phyloP scores from a whole-genome alignment of 2,329 filamentous ascomycete genomes.

The Lecanicillium sp. region DNA sequence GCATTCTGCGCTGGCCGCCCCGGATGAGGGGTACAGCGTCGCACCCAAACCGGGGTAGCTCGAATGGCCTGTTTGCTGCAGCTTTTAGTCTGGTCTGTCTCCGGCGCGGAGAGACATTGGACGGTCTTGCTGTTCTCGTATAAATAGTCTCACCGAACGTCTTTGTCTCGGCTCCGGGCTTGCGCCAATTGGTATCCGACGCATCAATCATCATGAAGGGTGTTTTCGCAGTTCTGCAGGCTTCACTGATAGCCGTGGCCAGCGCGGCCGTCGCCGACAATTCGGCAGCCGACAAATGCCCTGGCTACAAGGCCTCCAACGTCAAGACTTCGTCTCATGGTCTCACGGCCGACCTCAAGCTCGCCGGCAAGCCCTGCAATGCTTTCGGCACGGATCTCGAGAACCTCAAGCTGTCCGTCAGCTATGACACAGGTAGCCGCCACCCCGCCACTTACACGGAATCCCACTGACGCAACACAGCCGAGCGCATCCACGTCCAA shows the following conservation, averaged over 20 bases:
- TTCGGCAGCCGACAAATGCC: slow-evolving; percentile 35
- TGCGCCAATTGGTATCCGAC: too few relatives aligned
- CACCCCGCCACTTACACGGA: neutral
- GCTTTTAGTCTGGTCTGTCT: neutral
- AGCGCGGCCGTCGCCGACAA: slow-evolving; percentile 3
- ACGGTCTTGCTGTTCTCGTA: neutral
- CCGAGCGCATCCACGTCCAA: slow-evolving; percentile 62
- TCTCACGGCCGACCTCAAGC: slow-evolving; percentile 35
- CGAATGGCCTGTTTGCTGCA: neutral
- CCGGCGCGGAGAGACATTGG: neutral
- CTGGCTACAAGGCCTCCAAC: slow-evolving; percentile 58
- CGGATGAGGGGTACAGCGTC: neutral
- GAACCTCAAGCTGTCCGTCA: slow-evolving; percentile 48
- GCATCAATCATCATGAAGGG: slow-evolving; percentile 8
- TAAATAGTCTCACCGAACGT: neutral
- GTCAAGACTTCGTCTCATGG: slow-evolving; percentile 42
- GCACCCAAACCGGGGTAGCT: neutral
- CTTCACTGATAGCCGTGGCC: neutral
- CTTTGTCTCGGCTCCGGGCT: neutral
- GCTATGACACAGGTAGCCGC: slow-evolving; percentile 57
- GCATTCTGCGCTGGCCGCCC: neutral
- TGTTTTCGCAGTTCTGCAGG: neutral
- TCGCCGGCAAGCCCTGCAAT: slow-evolving; percentile 22
- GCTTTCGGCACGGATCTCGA: slow-evolving; percentile 20
- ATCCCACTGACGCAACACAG: slow-evolving; percentile 28